A percentile compares a stretch with the other conserved stretches of the same genome.
Evolutionary conservation across 2,329 filamentous ascomycete species (phyloP).

Genomic region (Sporothrix brunneoviolacea): DNA sequence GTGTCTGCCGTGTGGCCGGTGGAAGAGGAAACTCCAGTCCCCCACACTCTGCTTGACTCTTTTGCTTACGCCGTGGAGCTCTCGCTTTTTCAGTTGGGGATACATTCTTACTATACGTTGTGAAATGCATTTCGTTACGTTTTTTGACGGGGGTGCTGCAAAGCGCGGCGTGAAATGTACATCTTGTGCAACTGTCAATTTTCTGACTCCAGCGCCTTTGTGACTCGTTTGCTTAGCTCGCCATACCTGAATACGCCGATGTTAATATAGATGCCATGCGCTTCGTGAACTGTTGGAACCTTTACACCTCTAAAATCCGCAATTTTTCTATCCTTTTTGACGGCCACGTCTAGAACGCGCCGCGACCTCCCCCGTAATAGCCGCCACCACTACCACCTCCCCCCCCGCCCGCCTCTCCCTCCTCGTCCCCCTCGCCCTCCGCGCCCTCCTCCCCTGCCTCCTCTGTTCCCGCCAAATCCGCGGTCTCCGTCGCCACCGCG

Average conservation of each 20-base stretch:
- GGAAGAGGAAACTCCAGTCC: slow-evolving; percentile 36
- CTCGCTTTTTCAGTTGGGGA: slow-evolving; percentile 41
- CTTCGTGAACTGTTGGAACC: no score
- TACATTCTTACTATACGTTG: slow-evolving; percentile 24
- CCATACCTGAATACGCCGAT: no score
- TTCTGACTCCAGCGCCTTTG: no score
- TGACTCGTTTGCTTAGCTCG: no score
- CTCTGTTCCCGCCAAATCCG: slow-evolving; percentile 26
- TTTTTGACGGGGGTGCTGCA: no score
- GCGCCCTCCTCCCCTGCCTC: slow-evolving; percentile 31
- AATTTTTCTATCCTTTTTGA: no score
- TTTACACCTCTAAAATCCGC: no score
- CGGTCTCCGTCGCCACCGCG: slow-evolving; percentile 24
- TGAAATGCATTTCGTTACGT: neutral
- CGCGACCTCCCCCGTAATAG: slow-evolving; percentile 23
- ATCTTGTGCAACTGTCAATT: no score
- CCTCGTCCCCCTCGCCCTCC: slow-evolving; percentile 31
- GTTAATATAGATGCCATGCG: no score
- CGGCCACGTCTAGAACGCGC: slow-evolving; percentile 25
- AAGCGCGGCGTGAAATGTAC: no score
- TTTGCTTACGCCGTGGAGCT: slow-evolving; percentile 30
- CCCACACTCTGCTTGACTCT: slow-evolving; percentile 42
- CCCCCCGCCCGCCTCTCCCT: slow-evolving; percentile 26
- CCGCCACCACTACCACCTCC: slow-evolving; percentile 29
- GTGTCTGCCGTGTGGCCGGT: slow-evolving; percentile 38